Percentiles rank a stretch among this genome's conserved stretches.
These are phyloP conservation scores for Dactylellina cionopaga DNA, from an alignment of 2,329 filamentous ascomycete genomes.

Conservation along the genomic window DNA sequence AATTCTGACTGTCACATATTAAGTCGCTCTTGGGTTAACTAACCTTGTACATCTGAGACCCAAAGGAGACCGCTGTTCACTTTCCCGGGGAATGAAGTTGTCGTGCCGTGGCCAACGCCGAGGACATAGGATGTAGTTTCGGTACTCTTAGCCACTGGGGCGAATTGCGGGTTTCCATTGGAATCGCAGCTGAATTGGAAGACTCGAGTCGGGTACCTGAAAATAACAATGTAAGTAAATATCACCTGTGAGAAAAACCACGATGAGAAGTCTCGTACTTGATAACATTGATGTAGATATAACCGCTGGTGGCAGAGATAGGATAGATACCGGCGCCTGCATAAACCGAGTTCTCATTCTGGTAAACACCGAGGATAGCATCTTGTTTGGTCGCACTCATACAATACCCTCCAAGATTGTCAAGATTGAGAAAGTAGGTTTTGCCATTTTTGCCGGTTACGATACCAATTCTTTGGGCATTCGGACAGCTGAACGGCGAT, in stretches of 20 bases:
- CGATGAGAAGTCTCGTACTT: too few relatives aligned
- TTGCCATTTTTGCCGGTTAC: conserved; percentile 66
- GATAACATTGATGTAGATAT: conserved; percentile 67
- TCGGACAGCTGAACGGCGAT: conserved; percentile 64
- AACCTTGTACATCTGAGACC: conserved; percentile 68
- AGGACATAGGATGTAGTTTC: conserved; percentile 67
- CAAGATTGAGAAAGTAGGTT: conserved; percentile 65
- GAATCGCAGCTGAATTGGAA: conserved; percentile 69
- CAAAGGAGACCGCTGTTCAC: conserved; percentile 69
- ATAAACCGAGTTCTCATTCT: conserved; percentile 66
- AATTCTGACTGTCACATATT: too few relatives aligned
- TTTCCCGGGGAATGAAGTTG: conserved; percentile 67
- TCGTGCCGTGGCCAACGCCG: conserved; percentile 69
- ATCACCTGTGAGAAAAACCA: too few relatives aligned
- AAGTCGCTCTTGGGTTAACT: too few relatives aligned
- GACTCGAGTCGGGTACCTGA: conserved; percentile 67
- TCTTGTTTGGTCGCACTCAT: conserved; percentile 63
- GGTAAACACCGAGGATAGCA: conserved; percentile 62
- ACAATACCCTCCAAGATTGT: conserved; percentile 65
- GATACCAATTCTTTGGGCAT: conserved; percentile 64
- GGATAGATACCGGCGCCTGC: conserved; percentile 65
- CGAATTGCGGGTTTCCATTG: conserved; percentile 66
- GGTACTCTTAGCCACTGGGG: conserved; percentile 66
- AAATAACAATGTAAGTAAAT: too few relatives aligned
- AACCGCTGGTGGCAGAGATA: conserved; percentile 62